A percentile compares a stretch with the other conserved stretches of the same genome.
Conservation (phyloP, 192 early-diverging fungal species). For the Cetraspora pellucida region DNA sequence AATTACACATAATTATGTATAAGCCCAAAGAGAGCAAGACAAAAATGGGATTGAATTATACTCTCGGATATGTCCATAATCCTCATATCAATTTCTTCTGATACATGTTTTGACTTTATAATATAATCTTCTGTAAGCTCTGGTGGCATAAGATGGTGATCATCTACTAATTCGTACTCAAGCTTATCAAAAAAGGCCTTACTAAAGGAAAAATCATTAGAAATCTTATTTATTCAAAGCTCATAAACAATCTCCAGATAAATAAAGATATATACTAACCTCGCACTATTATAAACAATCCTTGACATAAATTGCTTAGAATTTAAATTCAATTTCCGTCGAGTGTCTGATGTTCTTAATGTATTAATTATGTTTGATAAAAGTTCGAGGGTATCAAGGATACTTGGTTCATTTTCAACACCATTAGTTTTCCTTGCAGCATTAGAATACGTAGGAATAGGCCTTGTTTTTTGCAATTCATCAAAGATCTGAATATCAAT, state of each 20-base stretch:
- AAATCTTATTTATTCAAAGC: not conserved
- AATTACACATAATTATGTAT: not conserved
- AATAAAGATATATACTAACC: constrained; percentile 19
- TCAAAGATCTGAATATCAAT: constrained; percentile 9
- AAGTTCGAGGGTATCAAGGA: not conserved
- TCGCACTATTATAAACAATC: constrained; percentile 14
- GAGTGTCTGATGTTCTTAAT: not conserved
- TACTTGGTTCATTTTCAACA: not conserved
- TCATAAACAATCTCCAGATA: not conserved
- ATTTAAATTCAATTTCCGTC: not conserved
- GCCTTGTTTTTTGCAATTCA: constrained; percentile 11
- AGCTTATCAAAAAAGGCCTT: constrained; percentile 18
- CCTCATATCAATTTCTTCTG: constrained; percentile 14
- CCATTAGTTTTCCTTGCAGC: not conserved
- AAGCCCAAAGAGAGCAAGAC: not conserved
- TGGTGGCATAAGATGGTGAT: not conserved
- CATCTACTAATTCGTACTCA: not conserved
- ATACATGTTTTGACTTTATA: not conserved
- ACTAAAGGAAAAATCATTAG: constrained; percentile 18
- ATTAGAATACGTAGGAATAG: not conserved
- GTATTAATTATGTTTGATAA: not conserved
- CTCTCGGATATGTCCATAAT: not conserved
- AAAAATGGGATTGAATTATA: not conserved
- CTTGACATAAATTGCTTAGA: not conserved
- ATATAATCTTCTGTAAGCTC: not conserved